phyloP scores from a whole-genome alignment of 768 basidiomycete genomes.

The Hebeloma cylindrosporum region DNA sequence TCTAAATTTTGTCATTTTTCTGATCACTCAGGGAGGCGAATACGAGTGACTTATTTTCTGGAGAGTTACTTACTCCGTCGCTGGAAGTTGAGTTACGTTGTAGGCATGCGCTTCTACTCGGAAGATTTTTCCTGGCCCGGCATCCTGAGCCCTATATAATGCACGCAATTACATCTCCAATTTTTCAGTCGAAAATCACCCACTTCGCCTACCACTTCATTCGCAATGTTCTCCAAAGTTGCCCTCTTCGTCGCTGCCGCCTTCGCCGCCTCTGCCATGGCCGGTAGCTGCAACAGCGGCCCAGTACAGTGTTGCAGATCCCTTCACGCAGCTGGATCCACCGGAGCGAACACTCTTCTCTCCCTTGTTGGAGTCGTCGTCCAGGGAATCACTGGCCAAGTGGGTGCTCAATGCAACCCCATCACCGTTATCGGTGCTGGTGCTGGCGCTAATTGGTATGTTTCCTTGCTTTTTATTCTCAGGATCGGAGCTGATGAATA shows the following conservation, averaged over 20 bases:
- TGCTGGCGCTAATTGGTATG: conserved; percentile 17
- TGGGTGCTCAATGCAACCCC: conserved; percentile 19
- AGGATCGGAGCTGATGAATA: background rate
- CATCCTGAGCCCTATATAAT: no score
- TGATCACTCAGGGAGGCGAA: no score
- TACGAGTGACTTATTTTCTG: no score
- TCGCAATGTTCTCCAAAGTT: conserved; percentile 19
- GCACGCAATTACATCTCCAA: no score
- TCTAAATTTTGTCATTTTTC: no score
- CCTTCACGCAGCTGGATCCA: background rate
- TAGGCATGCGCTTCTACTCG: no score
- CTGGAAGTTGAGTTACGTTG: no score
- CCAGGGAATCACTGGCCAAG: conserved; percentile 5
- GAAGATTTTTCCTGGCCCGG: no score
- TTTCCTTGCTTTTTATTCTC: background rate
- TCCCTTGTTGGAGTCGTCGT: conserved; percentile 4
- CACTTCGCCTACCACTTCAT: no score
- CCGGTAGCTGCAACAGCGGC: conserved; percentile 11
- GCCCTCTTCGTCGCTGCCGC: conserved; percentile 14
- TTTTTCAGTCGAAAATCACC: no score
- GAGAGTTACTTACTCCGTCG: no score
- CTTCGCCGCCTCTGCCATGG: conserved; percentile 3
- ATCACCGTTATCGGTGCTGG: conserved; percentile 21
- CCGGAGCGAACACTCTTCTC: background rate
- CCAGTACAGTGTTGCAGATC: conserved; percentile 13